Conservation (phyloP, 2,329 filamentous ascomycete genomes). For the Sporothrix protearum region DNA sequence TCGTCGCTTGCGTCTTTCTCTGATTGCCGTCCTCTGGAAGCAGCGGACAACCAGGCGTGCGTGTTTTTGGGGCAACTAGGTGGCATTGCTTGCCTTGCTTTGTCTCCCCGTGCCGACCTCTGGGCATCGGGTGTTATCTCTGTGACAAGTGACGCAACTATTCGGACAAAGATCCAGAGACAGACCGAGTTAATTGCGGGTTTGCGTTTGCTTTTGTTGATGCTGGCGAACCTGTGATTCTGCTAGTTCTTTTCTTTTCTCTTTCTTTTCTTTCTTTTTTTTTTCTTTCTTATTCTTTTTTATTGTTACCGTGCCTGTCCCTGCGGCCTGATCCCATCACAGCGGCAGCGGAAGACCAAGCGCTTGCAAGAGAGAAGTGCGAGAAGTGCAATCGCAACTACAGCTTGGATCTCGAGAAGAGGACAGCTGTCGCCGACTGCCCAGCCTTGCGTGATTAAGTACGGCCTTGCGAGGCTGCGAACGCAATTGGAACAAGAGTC, state of each 20-base stretch:
- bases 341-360: neutral
- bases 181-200: neutral
- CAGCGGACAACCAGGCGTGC: neutral
- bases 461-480: neutral
- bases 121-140: neutral
- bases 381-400: neutral
- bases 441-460: constrained; percentile 2
- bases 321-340: neutral
- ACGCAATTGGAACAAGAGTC: neutral
- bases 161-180: neutral
- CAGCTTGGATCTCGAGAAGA: neutral
- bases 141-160: constrained; percentile 5
- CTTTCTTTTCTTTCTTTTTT: neutral
- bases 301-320: neutral
- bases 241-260: neutral
- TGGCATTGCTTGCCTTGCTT: neutral
- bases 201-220: neutral
- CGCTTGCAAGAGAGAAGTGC: neutral
- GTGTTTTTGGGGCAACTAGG: neutral
- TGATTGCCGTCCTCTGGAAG: neutral
- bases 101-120: neutral
- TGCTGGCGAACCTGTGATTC: neutral
- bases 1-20: neutral
- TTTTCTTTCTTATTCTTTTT: neutral
- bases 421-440: neutral